Conservation (phyloP, 495 filamentous ascomycete genomes). For the Hypoxylon perforatum region DNA sequence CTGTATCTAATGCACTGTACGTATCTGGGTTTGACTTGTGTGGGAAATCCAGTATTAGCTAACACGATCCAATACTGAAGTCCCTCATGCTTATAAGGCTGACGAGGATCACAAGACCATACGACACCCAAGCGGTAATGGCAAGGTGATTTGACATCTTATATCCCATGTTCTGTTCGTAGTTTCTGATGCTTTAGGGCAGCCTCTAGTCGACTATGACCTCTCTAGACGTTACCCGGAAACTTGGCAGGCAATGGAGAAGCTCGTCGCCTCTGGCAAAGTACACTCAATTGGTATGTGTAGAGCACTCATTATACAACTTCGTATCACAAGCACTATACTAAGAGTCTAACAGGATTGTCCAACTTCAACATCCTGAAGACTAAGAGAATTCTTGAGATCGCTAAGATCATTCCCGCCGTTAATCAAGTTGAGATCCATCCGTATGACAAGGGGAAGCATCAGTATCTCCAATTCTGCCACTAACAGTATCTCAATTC, state of each 20-base stretch:
- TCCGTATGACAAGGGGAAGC: slow-evolving; percentile 39
- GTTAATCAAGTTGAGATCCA: slow-evolving; percentile 57
- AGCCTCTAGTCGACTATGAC: slow-evolving; percentile 48
- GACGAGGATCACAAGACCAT: slow-evolving; percentile 44
- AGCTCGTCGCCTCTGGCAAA: slow-evolving; percentile 45
- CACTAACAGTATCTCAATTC: neutral
- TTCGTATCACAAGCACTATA: neutral
- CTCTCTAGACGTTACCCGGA: slow-evolving; percentile 46
- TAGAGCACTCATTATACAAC: neutral
- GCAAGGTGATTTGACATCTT: slow-evolving; percentile 31
- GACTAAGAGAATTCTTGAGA: slow-evolving; percentile 44
- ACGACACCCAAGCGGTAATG: slow-evolving; percentile 49
- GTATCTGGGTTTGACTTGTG: slow-evolving; percentile 16
- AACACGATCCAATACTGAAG: slow-evolving; percentile 24
- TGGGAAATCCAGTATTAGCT: neutral
- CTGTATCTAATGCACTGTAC: slow-evolving; percentile 52
- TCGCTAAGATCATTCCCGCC: slow-evolving; percentile 46
- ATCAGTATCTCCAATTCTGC: neutral
- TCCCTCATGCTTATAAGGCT: slow-evolving; percentile 51
- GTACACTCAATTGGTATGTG: slow-evolving; percentile 47
- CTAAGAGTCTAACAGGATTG: slow-evolving; percentile 36
- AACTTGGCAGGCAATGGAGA: slow-evolving; percentile 54
- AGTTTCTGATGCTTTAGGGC: neutral
- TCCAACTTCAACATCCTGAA: slow-evolving; percentile 55
- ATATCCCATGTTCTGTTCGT: slow-evolving; percentile 24